Base-by-base conservation (phyloP, 169 alveolate genomes). In the Plasmodium gonderi region DNA sequence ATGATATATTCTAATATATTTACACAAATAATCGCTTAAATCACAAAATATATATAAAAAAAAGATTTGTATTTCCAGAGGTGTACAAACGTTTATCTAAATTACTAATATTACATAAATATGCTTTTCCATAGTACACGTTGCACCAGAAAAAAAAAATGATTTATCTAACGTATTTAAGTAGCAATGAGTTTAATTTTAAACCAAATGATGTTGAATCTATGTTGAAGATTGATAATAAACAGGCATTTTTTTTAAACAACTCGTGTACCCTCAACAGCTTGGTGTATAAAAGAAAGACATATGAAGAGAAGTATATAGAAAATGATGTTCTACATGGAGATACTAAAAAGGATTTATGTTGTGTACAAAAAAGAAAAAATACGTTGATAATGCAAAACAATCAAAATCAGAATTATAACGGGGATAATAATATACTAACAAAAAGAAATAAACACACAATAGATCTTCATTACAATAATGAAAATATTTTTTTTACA, bases 81-180 rank as follows among this genome's bases (percentile, higher is more conserved):
- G 17, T 75, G 11, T 31, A 75, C 54, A 38, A 29, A 49, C 6
- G 29, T 29, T 23, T 49, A 36, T 29, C 29, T 38, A 42, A 36
- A 9, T 40, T 5, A 38, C 12, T 75, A 75, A 40, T 23, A 75
- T 40, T 75, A 26, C 38, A 31, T 78, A 65, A 80, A 9, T 64
- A 47, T 47, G 44, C 78, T 11, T 83, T 45, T 69, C 31, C 69
- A 23, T 47, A 38, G 23, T 72, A 23, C 26, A 47, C 29, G 44
- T 40, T 42, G 47, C 65, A 26, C 54, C 81, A 38, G 29, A 81
- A 31, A 33, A 69, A 65, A 76, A 83, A 83, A 83, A 83, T 83
- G 92, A 83, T 83, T 69, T 83, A 83, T 72, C 64, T 83, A 33
- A 36, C 75, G 36, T 69, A 33, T 29, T 42, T 36, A 38, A 45